Conservation (phyloP, 306 rosid species). For the Sphenostylis stenocarpa region DNA sequence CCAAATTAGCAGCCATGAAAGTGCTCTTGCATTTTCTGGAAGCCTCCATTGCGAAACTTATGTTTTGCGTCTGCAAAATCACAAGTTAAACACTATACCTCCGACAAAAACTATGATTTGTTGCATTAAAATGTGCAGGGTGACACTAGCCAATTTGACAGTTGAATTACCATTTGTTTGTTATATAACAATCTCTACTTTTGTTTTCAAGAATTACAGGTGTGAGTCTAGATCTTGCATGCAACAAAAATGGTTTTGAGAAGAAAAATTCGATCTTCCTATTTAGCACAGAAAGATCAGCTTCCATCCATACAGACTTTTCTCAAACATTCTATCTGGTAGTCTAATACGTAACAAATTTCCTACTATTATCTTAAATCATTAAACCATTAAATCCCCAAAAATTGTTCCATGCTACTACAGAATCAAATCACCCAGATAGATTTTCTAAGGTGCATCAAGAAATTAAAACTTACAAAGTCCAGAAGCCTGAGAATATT, state of each 20-base stretch:
- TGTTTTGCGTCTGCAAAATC: constrained; percentile 60
- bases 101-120: not conserved
- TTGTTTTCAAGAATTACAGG: constrained; percentile 14
- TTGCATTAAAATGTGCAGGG: constrained; percentile 6
- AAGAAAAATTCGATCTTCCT: not conserved
- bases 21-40: constrained; percentile 57
- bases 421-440: constrained; percentile 22
- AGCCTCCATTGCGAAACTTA: constrained; percentile 64
- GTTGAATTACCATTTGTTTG: not conserved
- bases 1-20: constrained; percentile 45
- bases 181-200: not conserved
- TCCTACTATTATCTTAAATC: not conserved
- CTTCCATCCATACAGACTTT: not conserved
- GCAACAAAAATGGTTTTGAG: not conserved
- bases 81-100: constrained; percentile 23
- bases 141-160: not conserved
- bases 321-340: not conserved
- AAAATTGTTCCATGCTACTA: constrained; percentile 12
- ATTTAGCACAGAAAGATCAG: not conserved
- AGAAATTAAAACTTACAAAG: constrained; percentile 49
- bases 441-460: not conserved
- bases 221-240: constrained; percentile 9
- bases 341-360: constrained; percentile 17
- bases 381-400: not conserved
- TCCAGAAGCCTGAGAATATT: constrained; percentile 56